These are phyloP conservation scores for Thielaviopsis populi DNA, from an alignment of 2,329 filamentous ascomycete genomes.

Conservation along the genomic window DNA sequence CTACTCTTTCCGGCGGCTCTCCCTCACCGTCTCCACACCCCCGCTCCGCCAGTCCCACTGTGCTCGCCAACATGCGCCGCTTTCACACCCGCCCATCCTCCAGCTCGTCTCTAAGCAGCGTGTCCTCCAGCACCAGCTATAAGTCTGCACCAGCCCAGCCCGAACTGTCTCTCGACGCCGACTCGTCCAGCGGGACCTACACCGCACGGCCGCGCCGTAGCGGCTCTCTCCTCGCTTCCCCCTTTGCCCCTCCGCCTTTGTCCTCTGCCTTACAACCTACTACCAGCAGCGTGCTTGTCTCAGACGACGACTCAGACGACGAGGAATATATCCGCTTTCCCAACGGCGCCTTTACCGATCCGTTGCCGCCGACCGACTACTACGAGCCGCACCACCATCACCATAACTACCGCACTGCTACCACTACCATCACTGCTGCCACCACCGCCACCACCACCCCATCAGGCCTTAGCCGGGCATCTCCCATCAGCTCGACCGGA, in stretches of 20 bases:
- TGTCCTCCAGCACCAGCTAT: slow-evolving; percentile 6
- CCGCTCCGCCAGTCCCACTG: slow-evolving; percentile 11
- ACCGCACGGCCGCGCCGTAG: background rate
- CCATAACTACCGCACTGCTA: background rate
- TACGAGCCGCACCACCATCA: background rate
- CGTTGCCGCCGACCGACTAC: slow-evolving; percentile 2
- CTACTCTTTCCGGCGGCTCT: background rate
- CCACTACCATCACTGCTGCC: background rate
- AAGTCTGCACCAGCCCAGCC: slow-evolving; percentile 12
- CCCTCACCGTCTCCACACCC: slow-evolving; percentile 6
- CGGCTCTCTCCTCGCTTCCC: background rate
- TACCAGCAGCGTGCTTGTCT: background rate
- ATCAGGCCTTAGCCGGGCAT: background rate
- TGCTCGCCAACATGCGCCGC: slow-evolving; percentile 10
- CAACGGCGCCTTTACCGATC: slow-evolving; percentile 14
- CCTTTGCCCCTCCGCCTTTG: background rate
- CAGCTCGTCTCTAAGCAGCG: slow-evolving; percentile 5
- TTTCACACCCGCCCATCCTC: slow-evolving; percentile 8
- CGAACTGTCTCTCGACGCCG: background rate
- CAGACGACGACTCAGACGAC: slow-evolving; percentile 6
- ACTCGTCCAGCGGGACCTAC: background rate
- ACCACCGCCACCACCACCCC: background rate
- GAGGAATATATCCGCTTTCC: slow-evolving; percentile 16
- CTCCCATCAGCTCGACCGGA: background rate
- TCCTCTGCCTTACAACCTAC: background rate